Percentiles rank a stretch among this genome's conserved stretches.
These are phyloP conservation scores for Protomyces pachydermus DNA, from an alignment of 1,139 yeast genomes.

Conservation along the genomic window DNA sequence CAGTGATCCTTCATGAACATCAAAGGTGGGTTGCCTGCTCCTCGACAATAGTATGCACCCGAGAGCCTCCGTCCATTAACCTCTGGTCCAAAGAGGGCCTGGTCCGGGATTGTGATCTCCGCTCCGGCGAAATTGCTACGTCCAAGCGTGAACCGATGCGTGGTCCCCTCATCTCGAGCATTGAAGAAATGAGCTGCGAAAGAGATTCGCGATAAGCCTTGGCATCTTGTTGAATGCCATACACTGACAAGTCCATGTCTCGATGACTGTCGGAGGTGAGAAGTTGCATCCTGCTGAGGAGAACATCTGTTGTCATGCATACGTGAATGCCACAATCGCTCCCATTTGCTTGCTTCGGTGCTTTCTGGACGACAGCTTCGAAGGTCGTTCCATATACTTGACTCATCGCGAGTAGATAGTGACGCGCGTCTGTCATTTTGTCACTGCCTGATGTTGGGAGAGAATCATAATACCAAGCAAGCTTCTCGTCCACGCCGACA, in stretches of 20 bases:
- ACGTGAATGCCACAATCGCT: slow-evolving; percentile 75
- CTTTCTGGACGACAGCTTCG: slow-evolving; percentile 39
- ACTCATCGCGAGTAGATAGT: slow-evolving; percentile 14
- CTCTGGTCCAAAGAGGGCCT: slow-evolving; percentile 18
- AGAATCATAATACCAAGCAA: slow-evolving; percentile 48
- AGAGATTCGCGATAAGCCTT: slow-evolving; percentile 18
- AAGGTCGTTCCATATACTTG: slow-evolving; percentile 27
- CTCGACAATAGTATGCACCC: too few species aligned
- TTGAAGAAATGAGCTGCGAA: slow-evolving; percentile 1
- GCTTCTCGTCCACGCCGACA: slow-evolving; percentile 41
- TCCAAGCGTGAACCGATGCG: slow-evolving; percentile 12
- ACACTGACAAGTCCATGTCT: neutral
- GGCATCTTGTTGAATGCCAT: slow-evolving; percentile 8
- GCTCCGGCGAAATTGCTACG: slow-evolving; percentile 21
- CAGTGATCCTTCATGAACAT: neutral
- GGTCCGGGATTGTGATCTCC: slow-evolving; percentile 8
- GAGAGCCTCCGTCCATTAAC: neutral
- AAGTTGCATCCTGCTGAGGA: slow-evolving; percentile 9
- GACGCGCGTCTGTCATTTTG: slow-evolving; percentile 35
- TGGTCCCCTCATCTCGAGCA: slow-evolving; percentile 8
- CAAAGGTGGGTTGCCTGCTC: too few species aligned
- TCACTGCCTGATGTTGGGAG: slow-evolving; percentile 42
- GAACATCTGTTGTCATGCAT: slow-evolving; percentile 44
- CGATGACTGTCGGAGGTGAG: neutral
- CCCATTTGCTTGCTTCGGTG: slow-evolving; percentile 74